Base-by-base conservation (phyloP, 257 asterid species). In the Nicotiana tomentosiformis region DNA sequence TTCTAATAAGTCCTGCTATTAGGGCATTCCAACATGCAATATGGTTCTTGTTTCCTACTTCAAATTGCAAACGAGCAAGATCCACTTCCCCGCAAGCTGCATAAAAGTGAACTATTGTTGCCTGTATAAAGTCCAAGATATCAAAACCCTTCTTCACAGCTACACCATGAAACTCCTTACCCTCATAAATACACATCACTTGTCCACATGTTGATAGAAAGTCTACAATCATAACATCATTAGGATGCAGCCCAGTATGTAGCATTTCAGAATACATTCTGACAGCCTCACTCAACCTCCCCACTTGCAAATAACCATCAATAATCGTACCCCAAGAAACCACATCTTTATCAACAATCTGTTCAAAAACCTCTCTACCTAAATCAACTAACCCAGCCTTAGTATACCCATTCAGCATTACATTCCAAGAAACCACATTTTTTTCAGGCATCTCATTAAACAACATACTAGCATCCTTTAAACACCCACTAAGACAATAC, bases 261-360 rank as follows among this genome's bases (percentile, higher is more conserved):
- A 90, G 83, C 99, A 96, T 94, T 77, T 88, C 85, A 43, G 86
- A 57, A 85, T 89, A 96, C 53, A 92, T 55, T 12, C 51, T 72
- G 69, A 96, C 77, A 76, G 97, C 97, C 49, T 94, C 98, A 26
- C 55, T 81, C 90, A 92, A 77, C 85, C 91, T 89, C 72, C 93
- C 91, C 5, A 51, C 86, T 85, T 90, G 95, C 80, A 93, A 84
- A 68, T 89, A 94, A 79, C 98, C 92, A 87, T 90, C 96, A 66
- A 96, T 87, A 62, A 96, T 84, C 0, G 98, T 94, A 62, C 98
- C 98, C 99, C 98, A 96, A 68, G 99, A 92, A 83, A 94, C 91
- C 60, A 93, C 95, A 84, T 96, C 97, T 81, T 87, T 93, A 46
- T 26, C 89, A 7, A 86, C 91, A 67, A 94, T 89, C 61, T n/a